These are phyloP conservation scores for Pogostemon cablin DNA, from an alignment of 257 asterid species.

Conservation along the genomic window DNA sequence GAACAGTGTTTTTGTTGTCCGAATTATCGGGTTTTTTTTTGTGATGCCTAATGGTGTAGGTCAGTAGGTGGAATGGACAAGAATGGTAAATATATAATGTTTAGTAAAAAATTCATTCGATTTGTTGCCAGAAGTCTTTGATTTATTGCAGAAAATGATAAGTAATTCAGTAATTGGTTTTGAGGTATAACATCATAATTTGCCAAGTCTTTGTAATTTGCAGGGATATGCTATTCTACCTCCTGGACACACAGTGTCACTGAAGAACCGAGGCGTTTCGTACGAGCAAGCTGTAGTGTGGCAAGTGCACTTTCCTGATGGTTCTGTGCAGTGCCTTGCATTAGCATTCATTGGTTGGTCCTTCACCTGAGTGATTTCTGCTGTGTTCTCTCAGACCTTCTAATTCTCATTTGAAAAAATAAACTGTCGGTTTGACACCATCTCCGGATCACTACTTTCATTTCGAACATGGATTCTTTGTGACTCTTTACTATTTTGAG, in stretches of 20 bases:
- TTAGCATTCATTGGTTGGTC: slow-evolving; percentile 38
- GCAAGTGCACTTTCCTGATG: slow-evolving; percentile 41
- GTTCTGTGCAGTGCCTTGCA: slow-evolving; percentile 32
- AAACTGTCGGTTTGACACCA: slow-evolving; percentile 2
- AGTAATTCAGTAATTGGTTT: no score
- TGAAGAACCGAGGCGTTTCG: slow-evolving; percentile 22
- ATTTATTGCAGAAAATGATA: no score
- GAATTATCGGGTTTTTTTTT: background rate
- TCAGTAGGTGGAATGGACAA: no score
- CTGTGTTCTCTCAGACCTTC: slow-evolving; percentile 3
- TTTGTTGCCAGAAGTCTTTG: no score
- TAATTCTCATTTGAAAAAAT: slow-evolving; percentile 1
- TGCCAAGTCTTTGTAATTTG: slow-evolving; percentile 6
- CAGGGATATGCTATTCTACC: slow-evolving; percentile 49
- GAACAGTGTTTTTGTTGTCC: no score
- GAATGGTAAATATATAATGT: no score
- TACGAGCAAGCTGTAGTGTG: slow-evolving; percentile 45
- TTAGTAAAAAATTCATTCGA: no score
- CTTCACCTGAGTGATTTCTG: slow-evolving; percentile 1
- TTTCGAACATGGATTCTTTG: slow-evolving; percentile 24
- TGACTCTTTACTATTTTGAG: background rate
- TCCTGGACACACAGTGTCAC: slow-evolving; percentile 32
- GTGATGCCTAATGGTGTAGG: no score
- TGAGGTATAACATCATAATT: no score
- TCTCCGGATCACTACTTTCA: background rate